Evolutionary conservation across 306 rosid genomes (phyloP).

Genomic region (Cicer yamashitae): DNA sequence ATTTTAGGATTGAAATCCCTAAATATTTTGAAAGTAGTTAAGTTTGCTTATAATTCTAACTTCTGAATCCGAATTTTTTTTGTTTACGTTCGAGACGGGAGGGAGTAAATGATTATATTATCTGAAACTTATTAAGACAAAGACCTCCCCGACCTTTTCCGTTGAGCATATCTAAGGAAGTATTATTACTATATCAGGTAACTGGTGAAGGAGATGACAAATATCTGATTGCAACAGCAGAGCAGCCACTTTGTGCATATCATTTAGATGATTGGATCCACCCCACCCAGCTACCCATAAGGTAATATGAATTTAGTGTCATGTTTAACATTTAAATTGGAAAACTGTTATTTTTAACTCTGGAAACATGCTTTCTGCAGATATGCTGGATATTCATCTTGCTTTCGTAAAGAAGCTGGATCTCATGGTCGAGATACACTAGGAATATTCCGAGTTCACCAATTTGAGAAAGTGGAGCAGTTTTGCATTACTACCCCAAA

Average conservation of each 20-base stretch:
- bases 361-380: slow-evolving; percentile 49
- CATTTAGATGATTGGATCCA: slow-evolving; percentile 95
- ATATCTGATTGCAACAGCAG: slow-evolving; percentile 96
- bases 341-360: slow-evolving; percentile 18
- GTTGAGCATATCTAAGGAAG: slow-evolving; percentile 25
- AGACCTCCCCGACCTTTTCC: background rate
- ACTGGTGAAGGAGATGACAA: slow-evolving; percentile 99
- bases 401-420: slow-evolving; percentile 98
- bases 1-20: background rate
- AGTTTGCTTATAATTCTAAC: background rate
- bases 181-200: slow-evolving; percentile 54
- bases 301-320: slow-evolving; percentile 51
- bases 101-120: background rate
- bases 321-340: background rate
- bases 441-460: slow-evolving; percentile 95
- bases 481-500: slow-evolving; percentile 87
- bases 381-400: slow-evolving; percentile 96
- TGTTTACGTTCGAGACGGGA: background rate
- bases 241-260: slow-evolving; percentile 93
- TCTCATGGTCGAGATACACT: slow-evolving; percentile 96
- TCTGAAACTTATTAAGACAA: background rate
- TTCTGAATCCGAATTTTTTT: background rate
- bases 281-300: slow-evolving; percentile 83
- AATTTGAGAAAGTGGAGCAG: slow-evolving; percentile 96
- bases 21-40: background rate